A percentile compares a stretch with the other conserved stretches of the same genome.
Evolutionary conservation across 2,329 filamentous ascomycete species (phyloP).

Genomic region (Furcasterigmium sp.): DNA sequence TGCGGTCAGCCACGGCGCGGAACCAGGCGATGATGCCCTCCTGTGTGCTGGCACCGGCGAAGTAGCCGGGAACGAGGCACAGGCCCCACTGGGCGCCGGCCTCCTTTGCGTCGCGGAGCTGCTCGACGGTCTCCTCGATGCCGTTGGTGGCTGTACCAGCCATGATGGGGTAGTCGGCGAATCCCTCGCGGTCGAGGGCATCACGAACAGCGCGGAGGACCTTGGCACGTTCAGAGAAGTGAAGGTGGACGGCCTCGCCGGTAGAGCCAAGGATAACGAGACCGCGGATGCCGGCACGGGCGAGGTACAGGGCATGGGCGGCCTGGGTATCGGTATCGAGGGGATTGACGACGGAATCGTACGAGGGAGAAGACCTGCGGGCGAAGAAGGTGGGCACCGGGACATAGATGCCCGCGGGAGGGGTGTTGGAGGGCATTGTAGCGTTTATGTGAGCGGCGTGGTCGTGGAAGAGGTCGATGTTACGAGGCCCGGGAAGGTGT

Average conservation of each 20-base stretch:
- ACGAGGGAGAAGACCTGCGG: slow-evolving; percentile 31
- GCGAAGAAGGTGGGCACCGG: slow-evolving; percentile 61
- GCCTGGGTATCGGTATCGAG: slow-evolving; percentile 55
- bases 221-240: slow-evolving; percentile 48
- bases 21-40: slow-evolving; percentile 54
- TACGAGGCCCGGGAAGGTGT: neutral
- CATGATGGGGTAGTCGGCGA: slow-evolving; percentile 54
- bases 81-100: slow-evolving; percentile 56
- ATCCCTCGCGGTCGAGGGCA: slow-evolving; percentile 50
- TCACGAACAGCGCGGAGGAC: slow-evolving; percentile 51
- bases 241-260: slow-evolving; percentile 59
- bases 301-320: slow-evolving; percentile 54
- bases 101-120: slow-evolving; percentile 47
- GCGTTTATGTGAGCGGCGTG: neutral
- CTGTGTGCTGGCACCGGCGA: slow-evolving; percentile 48
- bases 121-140: slow-evolving; percentile 54
- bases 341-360: slow-evolving; percentile 38
- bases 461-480: neutral
- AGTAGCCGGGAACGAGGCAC: slow-evolving; percentile 55
- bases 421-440: slow-evolving; percentile 25
- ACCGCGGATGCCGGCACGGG: slow-evolving; percentile 53
- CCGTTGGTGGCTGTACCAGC: slow-evolving; percentile 56
- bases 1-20: slow-evolving; percentile 50
- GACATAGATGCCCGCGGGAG: slow-evolving; percentile 53
- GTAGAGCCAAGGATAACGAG: slow-evolving; percentile 60